Evolutionary conservation across 139 green algal genomes (phyloP), one percentile per base, ranked within the genome.

Genomic region (Closterium sp.): DNA sequence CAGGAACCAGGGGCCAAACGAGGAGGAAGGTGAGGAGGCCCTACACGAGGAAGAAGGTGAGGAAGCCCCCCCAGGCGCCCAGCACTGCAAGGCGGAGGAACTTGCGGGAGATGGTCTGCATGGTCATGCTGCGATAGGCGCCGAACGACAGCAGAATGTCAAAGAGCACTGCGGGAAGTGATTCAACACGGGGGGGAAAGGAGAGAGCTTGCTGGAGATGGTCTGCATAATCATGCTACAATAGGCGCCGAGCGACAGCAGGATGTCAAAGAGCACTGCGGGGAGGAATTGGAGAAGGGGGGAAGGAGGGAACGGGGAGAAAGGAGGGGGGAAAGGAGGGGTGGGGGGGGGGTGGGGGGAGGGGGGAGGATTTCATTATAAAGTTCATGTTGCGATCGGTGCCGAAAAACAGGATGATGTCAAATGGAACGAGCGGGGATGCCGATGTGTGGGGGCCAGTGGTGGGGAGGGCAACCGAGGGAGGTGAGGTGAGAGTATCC

Each of bases 101-200:
- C 84, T 91, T 91, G 34, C 87, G 87, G 34, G 81, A 30, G 25
- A 91, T 38, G 23, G 28, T 64, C 25, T 35, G 33, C 35, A 25
- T 8, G 12, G n/a, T 86, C 89, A 91, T 91, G 69, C 89, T 91
- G 30, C 76, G 66, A 28, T 91, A 91, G 16, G 76, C 76, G 2
- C 89, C 89, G 25, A 28, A 84, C 34, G 30, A 28, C n/a, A 91
- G 38, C 89, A 91, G 84, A 10, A 91, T 43, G 76, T 91, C 89
- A 38, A 87, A n/a, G 0, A 86, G 38, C 23, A 83, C 89, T 91
- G 36, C 89, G 21, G 55, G 12, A 19, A 76, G 16, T 16, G n/a
- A n/a, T n/a, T n/a, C n/a, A n/a, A n/a, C n/a, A n/a, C n/a, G n/a
- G n/a, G n/a, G n/a, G n/a, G n/a, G n/a, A n/a, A n/a, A n/a, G n/a